Conservation (phyloP, 768 basidiomycete genomes). For the Rhizopogon salebrosus region DNA sequence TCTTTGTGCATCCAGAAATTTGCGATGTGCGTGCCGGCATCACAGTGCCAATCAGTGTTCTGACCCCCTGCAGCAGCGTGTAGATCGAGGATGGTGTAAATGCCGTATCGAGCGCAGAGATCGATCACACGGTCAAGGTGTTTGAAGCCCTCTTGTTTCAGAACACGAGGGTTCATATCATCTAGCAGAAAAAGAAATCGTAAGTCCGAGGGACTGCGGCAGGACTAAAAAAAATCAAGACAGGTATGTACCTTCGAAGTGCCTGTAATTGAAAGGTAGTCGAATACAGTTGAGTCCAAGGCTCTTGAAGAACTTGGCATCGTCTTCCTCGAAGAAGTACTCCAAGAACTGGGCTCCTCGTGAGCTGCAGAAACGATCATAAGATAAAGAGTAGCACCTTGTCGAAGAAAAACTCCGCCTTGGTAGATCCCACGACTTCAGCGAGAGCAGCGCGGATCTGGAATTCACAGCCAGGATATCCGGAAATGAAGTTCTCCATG, state of each 20-base stretch:
- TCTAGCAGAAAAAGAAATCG: slow-evolving; percentile 31
- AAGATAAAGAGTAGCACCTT: slow-evolving; percentile 40
- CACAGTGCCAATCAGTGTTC: slow-evolving; percentile 78
- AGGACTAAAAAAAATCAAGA: neutral
- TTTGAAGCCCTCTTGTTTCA: slow-evolving; percentile 71
- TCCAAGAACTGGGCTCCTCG: slow-evolving; percentile 56
- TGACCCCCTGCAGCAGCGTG: slow-evolving; percentile 75
- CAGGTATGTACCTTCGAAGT: slow-evolving; percentile 45
- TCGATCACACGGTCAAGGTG: slow-evolving; percentile 81
- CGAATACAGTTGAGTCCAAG: slow-evolving; percentile 80
- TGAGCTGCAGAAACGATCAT: neutral
- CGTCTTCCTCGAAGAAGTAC: slow-evolving; percentile 75
- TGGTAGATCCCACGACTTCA: slow-evolving; percentile 56
- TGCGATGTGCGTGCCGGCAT: slow-evolving; percentile 63
- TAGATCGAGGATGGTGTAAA: slow-evolving; percentile 76
- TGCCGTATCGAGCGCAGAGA: slow-evolving; percentile 67
- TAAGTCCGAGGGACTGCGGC: neutral
- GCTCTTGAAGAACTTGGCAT: slow-evolving; percentile 72
- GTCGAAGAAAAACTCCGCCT: slow-evolving; percentile 80
- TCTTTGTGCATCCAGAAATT: slow-evolving; percentile 83
- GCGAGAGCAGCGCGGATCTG: slow-evolving; percentile 72
- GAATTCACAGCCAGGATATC: slow-evolving; percentile 77
- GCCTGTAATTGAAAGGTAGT: slow-evolving; percentile 67
- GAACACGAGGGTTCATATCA: slow-evolving; percentile 74
- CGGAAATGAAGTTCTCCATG: slow-evolving; percentile 77